Evolutionary conservation across 2,329 filamentous ascomycete genomes (phyloP).

Genomic region (Neophaeococcomyces aloes): DNA sequence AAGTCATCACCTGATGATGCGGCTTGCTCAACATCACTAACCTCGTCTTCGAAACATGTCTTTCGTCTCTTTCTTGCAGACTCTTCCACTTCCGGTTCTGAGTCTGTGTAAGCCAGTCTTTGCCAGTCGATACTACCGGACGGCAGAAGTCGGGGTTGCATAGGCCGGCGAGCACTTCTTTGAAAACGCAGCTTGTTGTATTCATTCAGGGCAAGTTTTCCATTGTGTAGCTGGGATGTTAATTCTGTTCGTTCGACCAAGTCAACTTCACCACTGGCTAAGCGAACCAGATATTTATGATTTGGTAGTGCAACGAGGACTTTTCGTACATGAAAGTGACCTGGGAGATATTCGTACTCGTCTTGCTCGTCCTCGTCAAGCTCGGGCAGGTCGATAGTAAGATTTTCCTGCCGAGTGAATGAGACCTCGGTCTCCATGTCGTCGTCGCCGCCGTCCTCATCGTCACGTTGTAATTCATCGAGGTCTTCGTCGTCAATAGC

Average conservation of each 20-base stretch:
- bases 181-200: neutral
- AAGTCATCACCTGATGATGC: conserved; percentile 8
- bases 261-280: conserved; percentile 29
- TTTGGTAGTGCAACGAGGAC: conserved; percentile 23
- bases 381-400: conserved; percentile 26
- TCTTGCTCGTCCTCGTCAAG: conserved; percentile 25
- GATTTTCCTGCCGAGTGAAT: conserved; percentile 3
- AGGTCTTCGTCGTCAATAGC: neutral
- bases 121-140: conserved; percentile 11
- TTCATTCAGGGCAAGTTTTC: conserved; percentile 1
- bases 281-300: conserved; percentile 25
- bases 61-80: conserved; percentile 8
- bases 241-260: conserved; percentile 17
- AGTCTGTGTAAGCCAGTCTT: conserved; percentile 14
- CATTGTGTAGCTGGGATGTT: conserved; percentile 2
- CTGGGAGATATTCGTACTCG: conserved; percentile 31
- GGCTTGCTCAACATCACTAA: conserved; percentile 8
- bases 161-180: neutral
- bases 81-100: conserved; percentile 12
- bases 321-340: conserved; percentile 27
- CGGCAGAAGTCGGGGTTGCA: neutral
- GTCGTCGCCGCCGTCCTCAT: conserved; percentile 2
- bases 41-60: conserved; percentile 7
- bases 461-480: neutral
- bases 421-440: neutral